phyloP scores from a whole-genome alignment of 176 grass and related monocot species.

The Juncus effusus region DNA sequence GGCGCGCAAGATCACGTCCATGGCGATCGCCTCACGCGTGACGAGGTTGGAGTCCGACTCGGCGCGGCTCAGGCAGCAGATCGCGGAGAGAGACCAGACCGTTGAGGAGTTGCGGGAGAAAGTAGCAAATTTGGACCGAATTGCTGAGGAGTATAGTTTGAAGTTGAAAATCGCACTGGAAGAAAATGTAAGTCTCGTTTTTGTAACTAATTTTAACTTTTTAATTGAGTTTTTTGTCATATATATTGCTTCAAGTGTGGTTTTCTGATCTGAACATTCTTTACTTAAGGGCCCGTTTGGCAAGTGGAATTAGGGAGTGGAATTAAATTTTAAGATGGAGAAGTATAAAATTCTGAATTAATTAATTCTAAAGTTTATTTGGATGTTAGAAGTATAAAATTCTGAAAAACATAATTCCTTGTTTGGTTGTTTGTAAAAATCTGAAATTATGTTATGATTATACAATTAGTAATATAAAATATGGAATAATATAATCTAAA shows the following conservation, averaged over 20 bases:
- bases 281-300: too few species aligned
- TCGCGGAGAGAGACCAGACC: conserved; percentile 37
- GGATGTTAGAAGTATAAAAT: too few species aligned
- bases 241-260: neutral
- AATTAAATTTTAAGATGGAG: too few species aligned
- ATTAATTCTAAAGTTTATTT: too few species aligned
- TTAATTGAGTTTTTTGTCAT: neutral
- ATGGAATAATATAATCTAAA: too few species aligned
- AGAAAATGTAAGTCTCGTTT: conserved; percentile 17
- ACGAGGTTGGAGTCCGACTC: conserved; percentile 67
- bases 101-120: conserved; percentile 24
- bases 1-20: conserved; percentile 94
- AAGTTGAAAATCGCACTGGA: conserved; percentile 19
- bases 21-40: conserved; percentile 90
- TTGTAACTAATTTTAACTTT: conserved; percentile 12
- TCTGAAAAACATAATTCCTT: too few species aligned
- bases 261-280: too few species aligned
- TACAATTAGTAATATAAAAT: too few species aligned
- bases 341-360: too few species aligned
- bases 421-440: too few species aligned
- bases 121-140: neutral
- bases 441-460: too few species aligned
- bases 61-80: conserved; percentile 48
- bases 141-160: conserved; percentile 13
- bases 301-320: too few species aligned